Evolutionary conservation across 2,329 filamentous ascomycete genomes (phyloP), one percentile per base, ranked within the genome.

Genomic region (Pseudomassariella vexata): DNA sequence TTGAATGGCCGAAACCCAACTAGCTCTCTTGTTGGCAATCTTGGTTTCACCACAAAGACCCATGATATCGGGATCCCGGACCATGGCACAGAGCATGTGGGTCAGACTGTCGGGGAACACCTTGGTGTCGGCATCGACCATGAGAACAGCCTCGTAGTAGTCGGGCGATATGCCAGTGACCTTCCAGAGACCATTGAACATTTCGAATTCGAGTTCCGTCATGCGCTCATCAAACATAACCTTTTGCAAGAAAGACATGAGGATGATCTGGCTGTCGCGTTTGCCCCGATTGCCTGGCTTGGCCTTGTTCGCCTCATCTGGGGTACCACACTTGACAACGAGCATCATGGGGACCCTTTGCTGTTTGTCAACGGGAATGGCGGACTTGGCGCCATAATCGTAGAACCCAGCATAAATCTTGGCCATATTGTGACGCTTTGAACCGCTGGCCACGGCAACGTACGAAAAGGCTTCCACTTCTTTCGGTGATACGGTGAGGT

Each of bases 191-290:
- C 92, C 92, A 56, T 96, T 98, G 70, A 98, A 98, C 85, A 98
- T 96, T 56, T 98, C 92, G 53, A 88, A 98, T 59, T 98, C 92
- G 32, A 98, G 81, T 60, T 98, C 90, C 12, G 94, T 98, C 92
- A 98, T 98, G 40, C 92, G 85, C 64, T 98, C 94, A 57, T 98
- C 92, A 51, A 98, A 98, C 92, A 98, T 98, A 54, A 98, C 92
- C 67, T 98, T 98, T 57, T 98, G 92, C 47, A 98, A 67, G 73
- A 98, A 98, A 5, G 89, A 95, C 92, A 98, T 98, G 45, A 98
- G 73, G 48, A 98, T 92, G 53, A 98, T 95, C 60, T 98, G 92
- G 67, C 87, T 95, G 71, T 98, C 92, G 56, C 92, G 86, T 72
- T 98, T 98, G 62, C 92, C 94, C 63, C 92, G 79, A 63, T 98